These are phyloP conservation scores for Solanum sparsipilum DNA, from an alignment of 257 asterid species.

Conservation along the genomic window DNA sequence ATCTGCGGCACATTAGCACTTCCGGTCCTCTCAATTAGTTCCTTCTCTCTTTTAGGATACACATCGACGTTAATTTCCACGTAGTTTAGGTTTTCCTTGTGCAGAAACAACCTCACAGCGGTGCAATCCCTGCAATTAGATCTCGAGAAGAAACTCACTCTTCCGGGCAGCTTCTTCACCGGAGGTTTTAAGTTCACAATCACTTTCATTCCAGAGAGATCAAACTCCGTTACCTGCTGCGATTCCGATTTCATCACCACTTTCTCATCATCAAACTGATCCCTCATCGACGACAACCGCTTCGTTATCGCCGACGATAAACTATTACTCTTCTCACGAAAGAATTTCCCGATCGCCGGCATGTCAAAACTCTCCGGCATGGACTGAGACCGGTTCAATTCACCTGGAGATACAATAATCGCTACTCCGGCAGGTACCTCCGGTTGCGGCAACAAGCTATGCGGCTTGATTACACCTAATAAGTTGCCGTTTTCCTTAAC, in stretches of 20 bases:
- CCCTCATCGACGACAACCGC: constrained; percentile 49
- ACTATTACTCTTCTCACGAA: constrained; percentile 68
- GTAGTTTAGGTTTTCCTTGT: constrained; percentile 36
- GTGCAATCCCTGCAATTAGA: constrained; percentile 80
- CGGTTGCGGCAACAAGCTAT: constrained; percentile 68
- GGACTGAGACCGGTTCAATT: constrained; percentile 30
- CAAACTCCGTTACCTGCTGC: constrained; percentile 40
- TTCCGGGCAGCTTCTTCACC: constrained; percentile 31
- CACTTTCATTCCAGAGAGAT: constrained; percentile 58
- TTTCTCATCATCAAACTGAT: constrained; percentile 12
- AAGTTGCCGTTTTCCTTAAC: not conserved
- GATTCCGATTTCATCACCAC: constrained; percentile 1
- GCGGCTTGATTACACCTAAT: constrained; percentile 31
- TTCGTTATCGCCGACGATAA: constrained; percentile 64
- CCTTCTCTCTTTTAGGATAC: constrained; percentile 58
- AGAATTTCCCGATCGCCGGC: constrained; percentile 69
- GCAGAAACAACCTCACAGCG: constrained; percentile 65
- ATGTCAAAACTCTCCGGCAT: constrained; percentile 40
- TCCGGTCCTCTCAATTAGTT: constrained; percentile 56
- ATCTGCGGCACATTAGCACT: constrained; percentile 59
- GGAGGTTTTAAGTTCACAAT: constrained; percentile 21
- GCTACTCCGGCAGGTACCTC: constrained; percentile 52
- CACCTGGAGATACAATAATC: not conserved
- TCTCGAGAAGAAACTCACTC: constrained; percentile 74
- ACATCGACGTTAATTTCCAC: constrained; percentile 88